Evolutionary conservation across 495 filamentous ascomycete genomes (phyloP).

Genomic region (Sordaria brevicollis): DNA sequence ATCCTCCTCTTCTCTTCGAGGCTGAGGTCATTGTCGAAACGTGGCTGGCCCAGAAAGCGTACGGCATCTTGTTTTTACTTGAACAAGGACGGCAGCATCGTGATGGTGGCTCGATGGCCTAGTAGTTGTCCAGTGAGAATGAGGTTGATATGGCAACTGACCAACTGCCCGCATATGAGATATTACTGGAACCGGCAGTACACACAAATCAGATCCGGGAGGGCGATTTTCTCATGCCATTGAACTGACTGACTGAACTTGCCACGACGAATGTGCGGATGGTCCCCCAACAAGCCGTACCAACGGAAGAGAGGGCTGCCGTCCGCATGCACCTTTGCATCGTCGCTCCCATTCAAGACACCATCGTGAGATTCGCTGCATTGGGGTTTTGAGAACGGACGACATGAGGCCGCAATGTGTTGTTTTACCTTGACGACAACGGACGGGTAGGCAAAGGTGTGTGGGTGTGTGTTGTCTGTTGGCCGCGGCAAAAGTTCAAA

Average conservation of each 20-base stretch:
- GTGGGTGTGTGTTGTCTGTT: background rate
- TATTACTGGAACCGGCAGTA: background rate
- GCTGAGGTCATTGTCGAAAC: background rate
- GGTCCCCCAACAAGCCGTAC: background rate
- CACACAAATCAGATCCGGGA: background rate
- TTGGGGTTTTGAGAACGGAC: background rate
- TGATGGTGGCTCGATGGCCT: background rate
- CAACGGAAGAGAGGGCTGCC: background rate
- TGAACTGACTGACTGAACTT: too few species aligned
- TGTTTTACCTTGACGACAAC: background rate
- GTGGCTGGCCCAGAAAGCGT: background rate
- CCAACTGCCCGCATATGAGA: background rate
- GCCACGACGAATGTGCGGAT: background rate
- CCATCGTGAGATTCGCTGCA: background rate
- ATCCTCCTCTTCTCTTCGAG: background rate
- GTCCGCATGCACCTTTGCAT: background rate
- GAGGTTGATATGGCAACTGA: background rate
- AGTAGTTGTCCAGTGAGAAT: background rate
- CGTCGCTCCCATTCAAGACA: background rate
- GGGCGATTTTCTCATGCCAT: background rate
- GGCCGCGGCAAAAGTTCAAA: conserved; percentile 21
- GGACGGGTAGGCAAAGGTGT: background rate
- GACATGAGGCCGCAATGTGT: background rate
- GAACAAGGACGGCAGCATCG: background rate
- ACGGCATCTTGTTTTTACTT: background rate